These are phyloP conservation scores for Mytilinidion resinicola DNA, from an alignment of 495 filamentous ascomycete genomes.

Conservation along the genomic window DNA sequence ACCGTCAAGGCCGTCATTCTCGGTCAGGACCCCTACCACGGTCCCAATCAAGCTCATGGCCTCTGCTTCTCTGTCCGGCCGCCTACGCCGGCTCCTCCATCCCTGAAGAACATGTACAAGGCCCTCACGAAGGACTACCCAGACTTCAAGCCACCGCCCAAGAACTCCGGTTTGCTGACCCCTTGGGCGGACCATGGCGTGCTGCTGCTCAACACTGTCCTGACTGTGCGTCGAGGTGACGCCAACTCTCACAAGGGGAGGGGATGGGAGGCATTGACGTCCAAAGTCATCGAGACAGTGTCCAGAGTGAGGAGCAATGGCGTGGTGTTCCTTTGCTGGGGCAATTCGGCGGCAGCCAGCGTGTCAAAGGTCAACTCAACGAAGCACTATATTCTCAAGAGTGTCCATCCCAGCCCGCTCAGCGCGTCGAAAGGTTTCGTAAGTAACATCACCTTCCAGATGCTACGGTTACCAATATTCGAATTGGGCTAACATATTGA, in stretches of 20 bases:
- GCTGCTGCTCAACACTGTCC: conserved; percentile 82
- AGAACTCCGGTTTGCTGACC: conserved; percentile 70
- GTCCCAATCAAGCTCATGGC: conserved; percentile 90
- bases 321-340: conserved; percentile 95
- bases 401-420: conserved; percentile 85
- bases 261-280: conserved; percentile 91
- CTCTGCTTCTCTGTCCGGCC: conserved; percentile 90
- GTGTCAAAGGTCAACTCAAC: conserved; percentile 60
- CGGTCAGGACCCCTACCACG: conserved; percentile 97
- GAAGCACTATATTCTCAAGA: conserved; percentile 73
- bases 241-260: conserved; percentile 73
- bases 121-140: conserved; percentile 84
- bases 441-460: conserved; percentile 21
- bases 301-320: conserved; percentile 65
- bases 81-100: conserved; percentile 80
- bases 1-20: conserved; percentile 83
- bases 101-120: conserved; percentile 86
- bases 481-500: conserved; percentile 5
- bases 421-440: conserved; percentile 73
- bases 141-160: conserved; percentile 63
- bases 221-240: conserved; percentile 84
- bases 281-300: conserved; percentile 81
- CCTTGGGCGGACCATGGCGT: conserved; percentile 93
- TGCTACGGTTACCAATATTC: background rate
- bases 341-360: conserved; percentile 67